Conservation (phyloP, 192 early-diverging fungal genomes). For the Coemansia sp. region DNA sequence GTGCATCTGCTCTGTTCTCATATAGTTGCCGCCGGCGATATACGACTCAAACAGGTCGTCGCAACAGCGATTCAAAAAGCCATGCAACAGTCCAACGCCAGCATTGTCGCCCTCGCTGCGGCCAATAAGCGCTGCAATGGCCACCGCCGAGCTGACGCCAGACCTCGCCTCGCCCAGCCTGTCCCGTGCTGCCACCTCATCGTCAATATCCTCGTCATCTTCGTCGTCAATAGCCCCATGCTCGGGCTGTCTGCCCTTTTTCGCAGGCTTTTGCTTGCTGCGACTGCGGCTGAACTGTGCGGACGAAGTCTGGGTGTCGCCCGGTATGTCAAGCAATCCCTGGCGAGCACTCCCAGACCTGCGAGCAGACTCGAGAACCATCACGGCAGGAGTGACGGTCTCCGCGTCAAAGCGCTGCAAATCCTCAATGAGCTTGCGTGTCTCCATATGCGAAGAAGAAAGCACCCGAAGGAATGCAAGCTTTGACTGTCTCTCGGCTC, state of each 20-base stretch:
- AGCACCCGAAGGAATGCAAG: constrained; percentile 80
- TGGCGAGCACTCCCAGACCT: constrained; percentile 36
- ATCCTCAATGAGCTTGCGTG: constrained; percentile 70
- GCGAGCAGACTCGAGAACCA: constrained; percentile 48
- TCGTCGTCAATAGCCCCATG: constrained; percentile 27
- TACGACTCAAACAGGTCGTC: constrained; percentile 96
- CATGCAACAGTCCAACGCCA: constrained; percentile 59
- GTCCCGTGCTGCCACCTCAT: constrained; percentile 45
- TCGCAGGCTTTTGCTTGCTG: constrained; percentile 29
- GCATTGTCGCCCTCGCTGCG: constrained; percentile 54
- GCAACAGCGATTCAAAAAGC: constrained; percentile 83
- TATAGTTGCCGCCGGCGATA: constrained; percentile 84
- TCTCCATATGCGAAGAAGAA: constrained; percentile 71
- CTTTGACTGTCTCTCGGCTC: constrained; percentile 71
- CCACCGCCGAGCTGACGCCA: constrained; percentile 47
- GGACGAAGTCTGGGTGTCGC: constrained; percentile 44
- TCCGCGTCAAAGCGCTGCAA: constrained; percentile 80
- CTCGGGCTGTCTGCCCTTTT: constrained; percentile 6
- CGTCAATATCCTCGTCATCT: constrained; percentile 49
- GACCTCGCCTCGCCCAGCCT: constrained; percentile 47
- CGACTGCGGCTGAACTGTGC: constrained; percentile 55
- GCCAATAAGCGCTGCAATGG: constrained; percentile 51
- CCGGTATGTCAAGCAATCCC: constrained; percentile 49
- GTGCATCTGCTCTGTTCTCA: constrained; percentile 73
- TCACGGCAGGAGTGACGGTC: constrained; percentile 55